Evolutionary conservation across 805 yeast species (phyloP).

Genomic region (Cyberlindnera maritima): DNA sequence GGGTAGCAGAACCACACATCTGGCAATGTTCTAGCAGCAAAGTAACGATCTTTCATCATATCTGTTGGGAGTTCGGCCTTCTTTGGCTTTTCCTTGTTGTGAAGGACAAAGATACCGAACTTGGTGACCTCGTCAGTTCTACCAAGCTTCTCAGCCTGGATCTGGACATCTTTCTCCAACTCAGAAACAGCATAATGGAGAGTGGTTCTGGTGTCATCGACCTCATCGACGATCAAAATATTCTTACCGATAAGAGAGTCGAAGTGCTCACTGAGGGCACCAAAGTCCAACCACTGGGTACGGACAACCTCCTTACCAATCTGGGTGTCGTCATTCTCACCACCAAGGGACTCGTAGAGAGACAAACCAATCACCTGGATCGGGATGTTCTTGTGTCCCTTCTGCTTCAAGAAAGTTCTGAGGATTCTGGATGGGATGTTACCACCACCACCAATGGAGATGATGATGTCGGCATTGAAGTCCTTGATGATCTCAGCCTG

Average conservation of each 20-base stretch:
- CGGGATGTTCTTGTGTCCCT: conserved; percentile 63
- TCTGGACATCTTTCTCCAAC: conserved; percentile 54
- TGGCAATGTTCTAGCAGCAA: conserved; percentile 71
- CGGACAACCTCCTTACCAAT: conserved; percentile 81
- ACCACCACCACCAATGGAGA: conserved; percentile 76
- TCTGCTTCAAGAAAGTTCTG: conserved; percentile 57
- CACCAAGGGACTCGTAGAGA: conserved; percentile 55
- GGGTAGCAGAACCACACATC: conserved; percentile 90
- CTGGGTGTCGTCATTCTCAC: conserved; percentile 38
- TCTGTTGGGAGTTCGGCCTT: conserved; percentile 66
- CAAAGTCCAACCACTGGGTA: conserved; percentile 89
- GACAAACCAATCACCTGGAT: conserved; percentile 70
- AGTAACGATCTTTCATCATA: conserved; percentile 59
- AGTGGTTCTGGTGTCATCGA: conserved; percentile 90
- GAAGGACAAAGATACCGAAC: conserved; percentile 76
- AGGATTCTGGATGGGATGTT: conserved; percentile 61
- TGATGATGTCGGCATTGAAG: conserved; percentile 51
- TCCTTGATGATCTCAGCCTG: conserved; percentile 48
- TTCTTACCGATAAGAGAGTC: conserved; percentile 79
- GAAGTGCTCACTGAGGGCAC: conserved; percentile 63
- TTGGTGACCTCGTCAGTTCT: conserved; percentile 58
- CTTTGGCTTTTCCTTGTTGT: conserved; percentile 81
- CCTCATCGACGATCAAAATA: conserved; percentile 83
- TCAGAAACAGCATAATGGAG: conserved; percentile 80
- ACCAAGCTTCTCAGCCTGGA: conserved; percentile 57